Conservation (phyloP, 768 basidiomycete genomes). For the Stropharia rugosoannulata region DNA sequence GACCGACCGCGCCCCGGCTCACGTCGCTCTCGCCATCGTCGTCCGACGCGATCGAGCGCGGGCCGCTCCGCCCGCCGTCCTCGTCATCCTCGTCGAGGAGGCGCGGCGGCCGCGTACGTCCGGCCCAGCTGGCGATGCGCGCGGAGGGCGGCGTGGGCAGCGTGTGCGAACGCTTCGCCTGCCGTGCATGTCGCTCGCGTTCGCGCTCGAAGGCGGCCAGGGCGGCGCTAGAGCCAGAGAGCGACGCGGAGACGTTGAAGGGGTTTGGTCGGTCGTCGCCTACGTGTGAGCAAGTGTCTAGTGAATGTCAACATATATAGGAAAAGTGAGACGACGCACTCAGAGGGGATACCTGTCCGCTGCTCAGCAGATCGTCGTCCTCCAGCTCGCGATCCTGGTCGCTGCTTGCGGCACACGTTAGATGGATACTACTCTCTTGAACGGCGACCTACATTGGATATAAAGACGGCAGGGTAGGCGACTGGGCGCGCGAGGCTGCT, state of each 20-base stretch:
- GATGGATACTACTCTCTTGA: background rate
- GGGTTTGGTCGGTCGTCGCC: constrained; percentile 30
- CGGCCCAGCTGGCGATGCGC: constrained; percentile 56
- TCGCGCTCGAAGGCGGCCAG: constrained; percentile 4
- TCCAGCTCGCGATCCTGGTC: constrained; percentile 27
- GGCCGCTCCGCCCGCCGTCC: background rate
- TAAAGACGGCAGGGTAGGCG: constrained; percentile 30
- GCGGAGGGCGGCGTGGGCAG: constrained; percentile 30
- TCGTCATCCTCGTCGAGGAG: constrained; percentile 12
- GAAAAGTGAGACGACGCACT: constrained; percentile 38
- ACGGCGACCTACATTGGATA: background rate
- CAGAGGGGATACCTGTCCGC: constrained; percentile 73
- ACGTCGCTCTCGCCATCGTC: constrained; percentile 17
- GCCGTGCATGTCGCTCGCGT: constrained; percentile 15
- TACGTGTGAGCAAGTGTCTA: constrained; percentile 16
- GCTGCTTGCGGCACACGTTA: background rate
- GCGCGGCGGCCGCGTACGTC: constrained; percentile 39
- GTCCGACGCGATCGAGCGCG: background rate
- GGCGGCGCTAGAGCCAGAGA: constrained; percentile 26
- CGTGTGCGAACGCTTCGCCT: constrained; percentile 36
- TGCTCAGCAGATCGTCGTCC: constrained; percentile 73
- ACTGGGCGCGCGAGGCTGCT: constrained; percentile 22
- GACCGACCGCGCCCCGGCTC: constrained; percentile 3
- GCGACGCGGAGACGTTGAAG: constrained; percentile 25
- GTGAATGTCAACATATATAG: background rate